phyloP scores from a whole-genome alignment of 2,329 filamentous ascomycete species.

The Fusarium tanahbumbuense region DNA sequence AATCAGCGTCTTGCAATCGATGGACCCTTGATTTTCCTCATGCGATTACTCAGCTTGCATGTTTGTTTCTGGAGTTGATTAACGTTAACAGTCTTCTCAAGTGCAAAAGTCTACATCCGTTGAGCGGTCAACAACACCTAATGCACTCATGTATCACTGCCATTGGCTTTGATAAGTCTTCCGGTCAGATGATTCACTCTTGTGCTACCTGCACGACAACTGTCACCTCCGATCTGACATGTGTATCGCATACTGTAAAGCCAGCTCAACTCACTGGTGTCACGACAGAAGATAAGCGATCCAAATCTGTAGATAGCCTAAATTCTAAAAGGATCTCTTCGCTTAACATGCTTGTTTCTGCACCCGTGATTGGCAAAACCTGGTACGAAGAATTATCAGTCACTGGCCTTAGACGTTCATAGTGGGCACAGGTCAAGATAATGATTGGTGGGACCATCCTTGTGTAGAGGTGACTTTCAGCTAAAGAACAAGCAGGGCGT shows the following conservation, averaged over 20 bases:
- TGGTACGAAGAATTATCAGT: neutral
- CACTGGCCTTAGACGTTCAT: neutral
- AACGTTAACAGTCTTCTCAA: neutral
- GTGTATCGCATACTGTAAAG: neutral
- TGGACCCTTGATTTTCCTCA: neutral
- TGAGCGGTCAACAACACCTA: neutral
- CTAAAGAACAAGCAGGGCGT: neutral
- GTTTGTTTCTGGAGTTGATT: neutral
- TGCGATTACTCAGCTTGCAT: conserved; percentile 10
- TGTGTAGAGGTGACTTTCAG: too few relatives aligned
- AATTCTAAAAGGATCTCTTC: neutral
- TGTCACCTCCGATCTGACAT: neutral
- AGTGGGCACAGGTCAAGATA: neutral
- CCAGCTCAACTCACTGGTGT: neutral
- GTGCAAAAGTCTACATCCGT: neutral
- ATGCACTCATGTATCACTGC: neutral
- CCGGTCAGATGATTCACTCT: neutral
- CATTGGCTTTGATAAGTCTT: neutral
- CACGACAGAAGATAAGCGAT: neutral
- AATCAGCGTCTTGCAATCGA: conserved; percentile 10
- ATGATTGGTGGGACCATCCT: neutral
- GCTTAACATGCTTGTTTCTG: neutral
- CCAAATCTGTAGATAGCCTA: neutral
- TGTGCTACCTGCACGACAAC: neutral
- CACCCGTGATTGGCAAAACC: neutral